Base-by-base conservation (phyloP, 2,329 filamentous ascomycete species). In the Pseudogymnoascus sp. region DNA sequence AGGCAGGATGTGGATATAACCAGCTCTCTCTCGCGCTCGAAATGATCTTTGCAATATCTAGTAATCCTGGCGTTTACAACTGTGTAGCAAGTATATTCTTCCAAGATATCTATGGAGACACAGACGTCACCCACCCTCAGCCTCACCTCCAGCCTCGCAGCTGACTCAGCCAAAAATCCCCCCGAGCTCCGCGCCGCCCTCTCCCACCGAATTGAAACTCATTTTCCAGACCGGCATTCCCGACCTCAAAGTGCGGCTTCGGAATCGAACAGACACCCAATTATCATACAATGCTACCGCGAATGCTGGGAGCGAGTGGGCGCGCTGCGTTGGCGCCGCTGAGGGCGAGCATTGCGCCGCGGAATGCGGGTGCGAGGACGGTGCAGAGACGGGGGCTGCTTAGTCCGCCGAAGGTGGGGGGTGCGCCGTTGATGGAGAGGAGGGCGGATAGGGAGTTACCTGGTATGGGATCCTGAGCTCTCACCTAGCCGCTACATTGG, bases 371-470 rank as follows among this genome's bases (percentile, higher is more conserved):
- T 60, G 64, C 61, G 42, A 65, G 56, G 61, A 29, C 68, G 17
- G 50, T 69, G 15, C 65, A 65, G 56, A 78, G 80, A 68, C 76
- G 82, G 67, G 78, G 80, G 67, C 72, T 83, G 63, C 78, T 83
- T 62, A 77, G 82, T 10, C 81, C 85, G 23, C 85, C 85, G 4
- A 83, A 80, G 69, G 76, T 77, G 13, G 84, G 84, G 65, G 82
- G 85, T 72, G 85, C 83, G 26, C 86, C 86, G 62, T 75, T 89
- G 68, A 83, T 89, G 82, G 81, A 85, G 71, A 80, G 87, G 68
- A 79, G 85, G 65, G 76, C 84, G 38, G 85, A 90, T 72, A 82
- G 87, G 67, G 84, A 88, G 71, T 80, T 89, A 17, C 87, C 87
- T 66, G 82, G 86, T 88, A 73, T 63, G 75, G 71, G 33, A 17